Evolutionary conservation across 805 yeast genomes (phyloP).

Genomic region (Yarrowia sp.): DNA sequence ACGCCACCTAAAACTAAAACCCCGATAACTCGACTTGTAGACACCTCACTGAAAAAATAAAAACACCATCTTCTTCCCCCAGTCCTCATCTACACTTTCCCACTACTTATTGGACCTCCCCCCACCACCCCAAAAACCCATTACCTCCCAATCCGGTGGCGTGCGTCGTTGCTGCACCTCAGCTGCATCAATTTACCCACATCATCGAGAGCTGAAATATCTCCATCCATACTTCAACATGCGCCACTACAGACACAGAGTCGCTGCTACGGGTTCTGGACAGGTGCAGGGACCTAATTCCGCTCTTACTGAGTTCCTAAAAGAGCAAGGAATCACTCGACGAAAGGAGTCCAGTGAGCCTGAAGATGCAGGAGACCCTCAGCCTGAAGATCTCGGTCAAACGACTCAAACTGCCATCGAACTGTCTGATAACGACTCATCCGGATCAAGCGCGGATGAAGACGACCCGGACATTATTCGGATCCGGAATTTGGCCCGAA

Average conservation of each 20-base stretch:
- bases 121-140: neutral
- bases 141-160: neutral
- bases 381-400: neutral
- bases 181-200: neutral
- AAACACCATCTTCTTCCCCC: no score
- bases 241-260: conserved; percentile 18
- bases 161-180: neutral
- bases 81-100: no score
- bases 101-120: no score
- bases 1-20: no score
- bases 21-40: no score
- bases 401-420: neutral
- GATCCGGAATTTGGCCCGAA: conserved; percentile 32
- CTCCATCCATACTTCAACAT: neutral
- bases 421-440: neutral
- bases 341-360: conserved; percentile 56
- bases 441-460: conserved; percentile 1
- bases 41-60: no score
- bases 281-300: conserved; percentile 55
- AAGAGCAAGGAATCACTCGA: conserved; percentile 87
- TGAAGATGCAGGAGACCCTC: neutral
- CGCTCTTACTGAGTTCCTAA: conserved; percentile 83
- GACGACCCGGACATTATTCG: conserved; percentile 17
- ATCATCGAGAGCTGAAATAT: neutral
- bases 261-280: neutral